Percentiles rank a stretch among this genome's conserved stretches.
These are phyloP conservation scores for Hysterangium stoloniferum DNA, from an alignment of 768 basidiomycete genomes.

Conservation along the genomic window DNA sequence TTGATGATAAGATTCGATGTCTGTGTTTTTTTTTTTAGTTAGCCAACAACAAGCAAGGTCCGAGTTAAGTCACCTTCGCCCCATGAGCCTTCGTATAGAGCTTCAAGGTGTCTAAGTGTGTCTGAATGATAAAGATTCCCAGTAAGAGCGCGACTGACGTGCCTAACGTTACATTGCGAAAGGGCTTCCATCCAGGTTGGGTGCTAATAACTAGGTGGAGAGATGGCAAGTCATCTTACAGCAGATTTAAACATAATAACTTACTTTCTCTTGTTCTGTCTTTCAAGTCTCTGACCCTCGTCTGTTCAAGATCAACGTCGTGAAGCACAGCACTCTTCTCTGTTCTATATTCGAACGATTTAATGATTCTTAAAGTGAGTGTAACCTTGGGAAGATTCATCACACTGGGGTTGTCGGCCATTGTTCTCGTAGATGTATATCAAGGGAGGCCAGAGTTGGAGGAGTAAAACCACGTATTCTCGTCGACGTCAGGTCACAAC, in stretches of 20 bases:
- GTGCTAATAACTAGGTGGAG: conserved; percentile 56
- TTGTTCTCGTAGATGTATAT: not conserved
- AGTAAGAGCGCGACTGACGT: conserved; percentile 13
- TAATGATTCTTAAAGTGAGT: conserved; percentile 87
- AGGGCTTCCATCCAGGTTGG: conserved; percentile 83
- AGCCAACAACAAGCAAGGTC: conserved; percentile 1
- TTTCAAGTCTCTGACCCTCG: conserved; percentile 77
- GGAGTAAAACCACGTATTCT: no score
- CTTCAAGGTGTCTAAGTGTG: conserved; percentile 76
- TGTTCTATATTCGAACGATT: conserved; percentile 89
- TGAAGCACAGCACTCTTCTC: conserved; percentile 82
- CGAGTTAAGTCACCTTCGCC: conserved; percentile 69
- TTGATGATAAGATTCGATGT: conserved; percentile 98
- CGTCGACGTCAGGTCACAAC: no score
- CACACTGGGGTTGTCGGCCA: not conserved
- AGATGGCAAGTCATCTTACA: conserved; percentile 1
- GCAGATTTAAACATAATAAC: conserved; percentile 13
- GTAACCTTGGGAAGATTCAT: conserved; percentile 57
- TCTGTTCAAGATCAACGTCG: conserved; percentile 66
- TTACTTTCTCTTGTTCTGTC: conserved; percentile 60
- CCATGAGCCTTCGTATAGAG: conserved; percentile 93
- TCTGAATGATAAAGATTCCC: conserved; percentile 2
- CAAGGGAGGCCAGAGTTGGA: not conserved
- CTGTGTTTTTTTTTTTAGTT: conserved; percentile 32
- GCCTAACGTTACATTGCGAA: conserved; percentile 68